Conservation (phyloP, 805 yeast species). For the Saturnispora hagleri region DNA sequence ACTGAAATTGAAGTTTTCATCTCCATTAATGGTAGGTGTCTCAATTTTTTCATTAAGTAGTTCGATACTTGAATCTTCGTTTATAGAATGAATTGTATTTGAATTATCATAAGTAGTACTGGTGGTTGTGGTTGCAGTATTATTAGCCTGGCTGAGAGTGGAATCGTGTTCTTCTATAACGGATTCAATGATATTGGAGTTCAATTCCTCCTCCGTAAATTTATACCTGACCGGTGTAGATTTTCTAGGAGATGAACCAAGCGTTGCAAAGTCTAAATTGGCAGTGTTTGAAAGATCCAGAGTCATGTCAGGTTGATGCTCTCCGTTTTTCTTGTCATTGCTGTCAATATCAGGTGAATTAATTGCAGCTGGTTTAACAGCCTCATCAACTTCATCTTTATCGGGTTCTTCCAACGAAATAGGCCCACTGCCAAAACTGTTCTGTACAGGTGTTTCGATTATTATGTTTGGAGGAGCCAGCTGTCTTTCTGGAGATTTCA, state of each 20-base stretch:
- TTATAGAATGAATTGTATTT: neutral
- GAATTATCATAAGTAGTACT: neutral
- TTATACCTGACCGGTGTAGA: conserved; percentile 19
- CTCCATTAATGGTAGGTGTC: neutral
- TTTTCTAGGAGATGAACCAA: conserved; percentile 27
- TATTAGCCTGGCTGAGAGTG: neutral
- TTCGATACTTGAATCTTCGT: neutral
- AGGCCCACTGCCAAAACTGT: neutral
- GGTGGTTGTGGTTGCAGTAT: neutral
- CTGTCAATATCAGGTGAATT: neutral
- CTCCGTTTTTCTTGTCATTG: neutral
- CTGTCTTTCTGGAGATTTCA: neutral
- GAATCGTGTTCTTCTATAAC: conserved; percentile 2
- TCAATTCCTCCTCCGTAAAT: conserved; percentile 20
- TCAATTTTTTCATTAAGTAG: neutral
- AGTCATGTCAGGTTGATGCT: neutral
- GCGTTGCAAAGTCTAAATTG: neutral
- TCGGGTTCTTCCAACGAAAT: neutral
- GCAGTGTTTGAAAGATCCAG: neutral
- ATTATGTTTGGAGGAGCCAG: neutral
- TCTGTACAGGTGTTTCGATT: neutral
- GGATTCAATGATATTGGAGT: conserved; percentile 17
- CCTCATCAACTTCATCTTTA: neutral
- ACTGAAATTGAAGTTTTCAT: neutral
- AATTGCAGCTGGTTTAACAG: conserved; percentile 1